Conservation (phyloP, 441 rosid genomes). For the Populus tomentosa region DNA sequence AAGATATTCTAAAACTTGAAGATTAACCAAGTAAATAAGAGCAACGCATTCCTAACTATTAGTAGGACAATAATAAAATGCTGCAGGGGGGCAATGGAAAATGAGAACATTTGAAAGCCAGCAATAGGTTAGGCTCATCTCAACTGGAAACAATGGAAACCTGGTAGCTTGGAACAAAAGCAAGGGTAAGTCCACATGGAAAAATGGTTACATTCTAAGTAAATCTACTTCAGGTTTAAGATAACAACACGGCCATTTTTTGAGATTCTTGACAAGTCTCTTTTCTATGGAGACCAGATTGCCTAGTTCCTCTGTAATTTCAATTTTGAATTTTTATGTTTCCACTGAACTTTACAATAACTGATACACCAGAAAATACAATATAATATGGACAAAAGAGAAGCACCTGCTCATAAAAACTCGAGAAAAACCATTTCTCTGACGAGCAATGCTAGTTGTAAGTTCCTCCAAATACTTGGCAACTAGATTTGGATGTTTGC, state of each 20-base stretch:
- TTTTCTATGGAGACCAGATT: background rate
- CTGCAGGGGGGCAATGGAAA: background rate
- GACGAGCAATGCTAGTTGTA: conserved; percentile 35
- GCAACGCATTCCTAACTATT: background rate
- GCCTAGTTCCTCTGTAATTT: background rate
- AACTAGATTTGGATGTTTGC: conserved; percentile 72
- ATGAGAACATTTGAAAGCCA: background rate
- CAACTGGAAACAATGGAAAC: background rate
- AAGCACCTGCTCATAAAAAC: conserved; percentile 59
- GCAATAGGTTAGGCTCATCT: background rate
- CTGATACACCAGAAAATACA: background rate
- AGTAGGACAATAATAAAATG: background rate
- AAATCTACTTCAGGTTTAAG: background rate
- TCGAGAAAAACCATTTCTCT: conserved; percentile 52
- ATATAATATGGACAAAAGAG: conserved; percentile 6
- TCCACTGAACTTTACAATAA: background rate
- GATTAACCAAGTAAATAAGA: background rate
- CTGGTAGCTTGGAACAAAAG: background rate
- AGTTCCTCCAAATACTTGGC: conserved; percentile 67
- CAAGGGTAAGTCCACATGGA: background rate
- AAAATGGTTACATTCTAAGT: background rate
- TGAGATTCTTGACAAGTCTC: background rate
- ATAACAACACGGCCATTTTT: background rate
- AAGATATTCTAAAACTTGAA: background rate
- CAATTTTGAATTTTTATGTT: background rate